A percentile compares a stretch with the other conserved stretches of the same genome.
Evolutionary conservation across 78 protist species (phyloP).

Genomic region (Chrysochromulina parva): DNA sequence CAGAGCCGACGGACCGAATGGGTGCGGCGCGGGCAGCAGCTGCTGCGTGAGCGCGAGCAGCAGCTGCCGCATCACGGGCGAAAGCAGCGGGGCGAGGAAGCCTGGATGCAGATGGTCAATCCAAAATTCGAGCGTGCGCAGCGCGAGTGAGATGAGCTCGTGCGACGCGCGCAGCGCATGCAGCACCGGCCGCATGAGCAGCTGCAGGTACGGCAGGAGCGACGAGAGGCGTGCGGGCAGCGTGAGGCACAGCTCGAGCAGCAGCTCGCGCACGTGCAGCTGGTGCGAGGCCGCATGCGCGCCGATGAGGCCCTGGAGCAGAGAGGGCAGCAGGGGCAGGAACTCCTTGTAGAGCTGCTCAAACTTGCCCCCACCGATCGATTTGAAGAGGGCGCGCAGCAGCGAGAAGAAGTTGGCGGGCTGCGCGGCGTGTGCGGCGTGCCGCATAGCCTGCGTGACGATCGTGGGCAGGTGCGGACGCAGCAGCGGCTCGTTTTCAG

Average conservation of each 20-base stretch:
- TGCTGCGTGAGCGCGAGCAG: constrained; percentile 58
- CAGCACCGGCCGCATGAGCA: constrained; percentile 76
- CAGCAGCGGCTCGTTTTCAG: constrained; percentile 75
- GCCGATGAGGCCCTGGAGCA: not conserved
- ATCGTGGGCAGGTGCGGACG: constrained; percentile 65
- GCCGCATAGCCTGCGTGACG: constrained; percentile 36
- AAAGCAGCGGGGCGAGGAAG: constrained; percentile 70
- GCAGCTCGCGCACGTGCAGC: constrained; percentile 50
- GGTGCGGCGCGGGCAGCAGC: constrained; percentile 65
- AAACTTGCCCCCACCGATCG: constrained; percentile 78
- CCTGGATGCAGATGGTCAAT: constrained; percentile 80
- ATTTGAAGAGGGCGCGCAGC: constrained; percentile 66
- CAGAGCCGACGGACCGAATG: constrained; percentile 73
- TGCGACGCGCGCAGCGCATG: constrained; percentile 61
- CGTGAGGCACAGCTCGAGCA: constrained; percentile 86
- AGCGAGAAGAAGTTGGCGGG: constrained; percentile 63
- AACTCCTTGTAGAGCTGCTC: constrained; percentile 76
- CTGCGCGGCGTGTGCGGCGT: constrained; percentile 21
- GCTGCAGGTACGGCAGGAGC: constrained; percentile 75
- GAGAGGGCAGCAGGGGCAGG: constrained; percentile 67
- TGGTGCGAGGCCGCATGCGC: not conserved
- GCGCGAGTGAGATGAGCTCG: constrained; percentile 46
- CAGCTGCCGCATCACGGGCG: constrained; percentile 46
- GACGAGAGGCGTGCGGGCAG: constrained; percentile 80
- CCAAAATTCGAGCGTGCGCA: constrained; percentile 80